A percentile compares a stretch with the other conserved stretches of the same genome.
These are phyloP conservation scores for Plasmodium reichenowi DNA, from an alignment of 169 alveolate species.

Conservation along the genomic window DNA sequence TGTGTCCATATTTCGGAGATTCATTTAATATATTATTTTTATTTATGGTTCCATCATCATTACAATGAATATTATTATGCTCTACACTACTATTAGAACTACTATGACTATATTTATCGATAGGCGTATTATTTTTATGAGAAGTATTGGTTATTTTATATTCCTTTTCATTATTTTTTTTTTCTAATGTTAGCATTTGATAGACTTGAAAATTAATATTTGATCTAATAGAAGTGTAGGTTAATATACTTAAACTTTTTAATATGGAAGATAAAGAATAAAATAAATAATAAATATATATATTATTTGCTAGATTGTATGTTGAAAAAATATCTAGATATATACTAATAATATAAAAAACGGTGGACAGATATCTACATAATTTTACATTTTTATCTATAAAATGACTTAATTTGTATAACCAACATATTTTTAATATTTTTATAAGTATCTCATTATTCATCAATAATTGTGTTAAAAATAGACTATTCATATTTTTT, in stretches of 20 bases:
- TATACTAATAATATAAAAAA: conserved; percentile 49
- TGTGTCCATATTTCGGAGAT: neutral
- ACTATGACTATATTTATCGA: neutral
- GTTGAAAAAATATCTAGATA: conserved; percentile 47
- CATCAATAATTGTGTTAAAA: conserved; percentile 30
- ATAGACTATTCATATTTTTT: conserved; percentile 26
- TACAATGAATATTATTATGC: neutral
- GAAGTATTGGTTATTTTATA: neutral
- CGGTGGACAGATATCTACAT: conserved; percentile 53
- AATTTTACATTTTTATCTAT: conserved; percentile 53
- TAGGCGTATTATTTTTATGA: neutral
- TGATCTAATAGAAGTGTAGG: conserved; percentile 51
- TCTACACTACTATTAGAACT: neutral
- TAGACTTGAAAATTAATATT: conserved; percentile 18
- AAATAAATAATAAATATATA: conserved; percentile 13
- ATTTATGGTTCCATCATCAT: neutral
- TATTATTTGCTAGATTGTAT: conserved; percentile 12
- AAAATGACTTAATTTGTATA: conserved; percentile 45
- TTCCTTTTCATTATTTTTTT: neutral
- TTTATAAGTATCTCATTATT: conserved; percentile 60
- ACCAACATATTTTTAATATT: conserved; percentile 51
- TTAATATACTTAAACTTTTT: conserved; percentile 42
- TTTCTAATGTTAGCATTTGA: conserved; percentile 18
- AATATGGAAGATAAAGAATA: conserved; percentile 38
- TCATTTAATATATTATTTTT: neutral